These are phyloP conservation scores for Auricularia cornea DNA, from an alignment of 768 basidiomycete species.

Conservation along the genomic window DNA sequence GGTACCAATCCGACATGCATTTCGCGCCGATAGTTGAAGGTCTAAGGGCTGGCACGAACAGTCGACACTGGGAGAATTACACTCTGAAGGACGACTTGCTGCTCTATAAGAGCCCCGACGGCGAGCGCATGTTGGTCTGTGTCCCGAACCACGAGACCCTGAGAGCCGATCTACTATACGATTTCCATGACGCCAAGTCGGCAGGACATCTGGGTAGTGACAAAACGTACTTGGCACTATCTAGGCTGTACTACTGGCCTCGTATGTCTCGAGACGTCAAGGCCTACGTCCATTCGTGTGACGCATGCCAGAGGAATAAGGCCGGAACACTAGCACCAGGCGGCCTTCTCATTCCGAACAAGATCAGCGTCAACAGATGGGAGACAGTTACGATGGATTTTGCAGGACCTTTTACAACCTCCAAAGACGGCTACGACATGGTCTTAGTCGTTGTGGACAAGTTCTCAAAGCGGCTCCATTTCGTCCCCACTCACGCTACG, in stretches of 20 bases:
- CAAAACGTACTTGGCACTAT: conserved; percentile 14
- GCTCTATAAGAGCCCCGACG: not conserved
- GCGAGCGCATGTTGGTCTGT: not conserved
- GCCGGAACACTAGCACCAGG: conserved; percentile 1
- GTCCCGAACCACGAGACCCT: not conserved
- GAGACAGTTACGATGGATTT: not conserved
- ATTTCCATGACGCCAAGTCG: conserved; percentile 7
- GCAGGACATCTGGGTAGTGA: conserved; percentile 15
- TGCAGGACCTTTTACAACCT: not conserved
- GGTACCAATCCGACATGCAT: not conserved
- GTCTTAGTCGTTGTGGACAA: not conserved
- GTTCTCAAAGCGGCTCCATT: not conserved
- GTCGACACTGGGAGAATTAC: not conserved
- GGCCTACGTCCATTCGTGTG: conserved; percentile 25
- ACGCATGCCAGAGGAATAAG: conserved; percentile 28
- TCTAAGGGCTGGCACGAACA: not conserved
- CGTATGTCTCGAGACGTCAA: conserved; percentile 24
- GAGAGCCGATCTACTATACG: not conserved
- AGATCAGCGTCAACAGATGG: not conserved
- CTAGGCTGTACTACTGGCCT: conserved; percentile 13
- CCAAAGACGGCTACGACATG: not conserved
- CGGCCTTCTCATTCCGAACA: not conserved
- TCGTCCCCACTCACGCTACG: not conserved
- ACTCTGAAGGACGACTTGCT: not conserved
- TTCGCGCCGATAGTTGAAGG: not conserved